Evolutionary conservation across 2,329 filamentous ascomycete genomes (phyloP).

Genomic region (Nigrospora osmanthi): DNA sequence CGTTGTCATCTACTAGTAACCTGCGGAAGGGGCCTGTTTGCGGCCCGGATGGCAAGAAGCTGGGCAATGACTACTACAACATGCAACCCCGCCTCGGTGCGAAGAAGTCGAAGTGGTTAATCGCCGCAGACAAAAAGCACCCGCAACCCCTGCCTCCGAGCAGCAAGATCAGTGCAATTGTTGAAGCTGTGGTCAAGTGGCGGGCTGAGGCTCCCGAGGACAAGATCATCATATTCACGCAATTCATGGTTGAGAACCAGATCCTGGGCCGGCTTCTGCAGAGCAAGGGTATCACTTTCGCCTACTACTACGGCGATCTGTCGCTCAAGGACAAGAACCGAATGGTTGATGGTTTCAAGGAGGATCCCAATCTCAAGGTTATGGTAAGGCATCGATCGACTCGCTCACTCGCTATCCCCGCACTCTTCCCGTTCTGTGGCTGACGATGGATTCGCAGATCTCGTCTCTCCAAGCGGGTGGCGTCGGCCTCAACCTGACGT

Average conservation of each 20-base stretch:
- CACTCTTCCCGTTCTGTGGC: neutral
- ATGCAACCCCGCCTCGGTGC: neutral
- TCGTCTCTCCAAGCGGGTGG: constrained; percentile 25
- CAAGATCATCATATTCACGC: constrained; percentile 4
- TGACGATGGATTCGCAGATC: constrained; percentile 17
- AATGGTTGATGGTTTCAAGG: constrained; percentile 15
- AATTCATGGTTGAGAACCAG: neutral
- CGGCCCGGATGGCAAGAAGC: neutral
- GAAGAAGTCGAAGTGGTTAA: neutral
- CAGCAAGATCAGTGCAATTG: neutral
- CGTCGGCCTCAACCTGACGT: constrained; percentile 30
- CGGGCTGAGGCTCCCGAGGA: neutral
- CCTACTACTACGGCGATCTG: constrained; percentile 28
- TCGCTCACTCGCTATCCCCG: too few relatives aligned
- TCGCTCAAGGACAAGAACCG: constrained; percentile 1
- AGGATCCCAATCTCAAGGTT: constrained; percentile 11
- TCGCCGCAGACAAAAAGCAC: neutral
- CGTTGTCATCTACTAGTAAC: too few relatives aligned
- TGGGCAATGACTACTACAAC: neutral
- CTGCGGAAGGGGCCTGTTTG: too few relatives aligned
- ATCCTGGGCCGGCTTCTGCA: constrained; percentile 28
- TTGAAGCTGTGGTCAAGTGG: neutral
- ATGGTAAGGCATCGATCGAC: constrained; percentile 21
- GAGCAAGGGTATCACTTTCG: constrained; percentile 18
- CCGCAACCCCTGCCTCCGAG: neutral